Evolutionary conservation across 306 rosid species (phyloP).

Genomic region (Cicer cuneatum): DNA sequence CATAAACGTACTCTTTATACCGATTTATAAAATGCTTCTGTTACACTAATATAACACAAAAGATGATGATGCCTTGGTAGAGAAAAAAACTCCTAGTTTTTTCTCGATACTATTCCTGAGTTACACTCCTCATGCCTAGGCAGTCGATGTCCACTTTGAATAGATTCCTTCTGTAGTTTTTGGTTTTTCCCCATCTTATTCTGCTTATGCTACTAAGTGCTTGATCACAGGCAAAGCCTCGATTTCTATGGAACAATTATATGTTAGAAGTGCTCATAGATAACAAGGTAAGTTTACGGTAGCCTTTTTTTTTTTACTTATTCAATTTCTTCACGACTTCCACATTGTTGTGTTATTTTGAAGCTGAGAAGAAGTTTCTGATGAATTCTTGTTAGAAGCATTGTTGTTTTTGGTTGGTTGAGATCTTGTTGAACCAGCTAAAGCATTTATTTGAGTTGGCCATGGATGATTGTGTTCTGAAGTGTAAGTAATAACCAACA

Average conservation of each 20-base stretch:
- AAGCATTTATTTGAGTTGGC: too few species aligned
- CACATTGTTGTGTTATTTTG: too few species aligned
- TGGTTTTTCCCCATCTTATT: slow-evolving; percentile 29
- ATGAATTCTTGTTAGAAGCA: too few species aligned
- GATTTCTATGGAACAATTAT: slow-evolving; percentile 93
- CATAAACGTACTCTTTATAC: not conserved
- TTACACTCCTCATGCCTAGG: slow-evolving; percentile 26
- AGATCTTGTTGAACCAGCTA: too few species aligned
- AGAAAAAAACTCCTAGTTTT: slow-evolving; percentile 17
- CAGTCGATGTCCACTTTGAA: slow-evolving; percentile 16
- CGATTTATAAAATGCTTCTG: not conserved
- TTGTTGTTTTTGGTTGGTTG: too few species aligned
- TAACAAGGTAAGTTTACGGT: slow-evolving; percentile 67
- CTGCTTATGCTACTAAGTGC: slow-evolving; percentile 39
- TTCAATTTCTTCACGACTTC: slow-evolving; percentile 22
- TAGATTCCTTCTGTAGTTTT: slow-evolving; percentile 34
- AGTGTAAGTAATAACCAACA: too few species aligned
- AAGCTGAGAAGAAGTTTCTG: too few species aligned
- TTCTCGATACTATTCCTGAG: slow-evolving; percentile 15
- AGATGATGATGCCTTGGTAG: slow-evolving; percentile 5
- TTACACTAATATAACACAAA: not conserved
- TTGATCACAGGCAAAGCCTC: slow-evolving; percentile 83
- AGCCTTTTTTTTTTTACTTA: slow-evolving; percentile 39
- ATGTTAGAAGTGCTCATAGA: slow-evolving; percentile 88
- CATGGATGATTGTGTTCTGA: too few species aligned